Evolutionary conservation across 2,329 filamentous ascomycete genomes (phyloP), one percentile per base, ranked within the genome.

Genomic region (Trichoderma endophyticum): DNA sequence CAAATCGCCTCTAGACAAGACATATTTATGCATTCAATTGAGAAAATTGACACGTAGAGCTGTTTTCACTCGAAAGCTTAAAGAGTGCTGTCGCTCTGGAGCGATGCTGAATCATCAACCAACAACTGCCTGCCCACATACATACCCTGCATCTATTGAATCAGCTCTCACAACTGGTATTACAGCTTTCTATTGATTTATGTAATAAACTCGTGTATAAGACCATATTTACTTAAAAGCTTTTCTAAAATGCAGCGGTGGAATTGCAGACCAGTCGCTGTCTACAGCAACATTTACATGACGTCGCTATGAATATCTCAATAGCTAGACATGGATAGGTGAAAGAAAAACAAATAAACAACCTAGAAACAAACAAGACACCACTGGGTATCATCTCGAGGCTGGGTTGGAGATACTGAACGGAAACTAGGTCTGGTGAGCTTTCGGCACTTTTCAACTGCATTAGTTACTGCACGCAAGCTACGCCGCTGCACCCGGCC

Each of bases 401-500:
- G 2, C 3, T 21, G 8, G 18, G 8, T 2, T 48, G 1, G 43
- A 18, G 18, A 48, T 9, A 48, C 18, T n/a, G 7, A 9, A 2
- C 43, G 7, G 4, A 48, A 48, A 1, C 43, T 48, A 11, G 18
- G 43, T 21, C 8, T 21, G 7, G 18, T 3, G 18, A n/a, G 43
- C 43, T 48, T 18, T 18, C 18, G 43, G 43, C 7, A 21, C 8
- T 48, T 48, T 6, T n/a, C 43, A 48, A 18, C 18, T 48, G 7
- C n/a, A 4, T 51, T n/a, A 24, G 21, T 54, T 43, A 15, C 34
- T 57, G 1, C 7, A 36, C 34, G 34, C 24, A 21, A 62, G 28
- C 57, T 54, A 36, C 67, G 67, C 57, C 67, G 67, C 67, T 62
- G 66, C 66, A 70, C 39, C 39, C 57, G 48, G 21, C 66, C 66